phyloP scores from a whole-genome alignment of 1,284 basidiomycete genomes.

The Apiotrichum gracile region DNA sequence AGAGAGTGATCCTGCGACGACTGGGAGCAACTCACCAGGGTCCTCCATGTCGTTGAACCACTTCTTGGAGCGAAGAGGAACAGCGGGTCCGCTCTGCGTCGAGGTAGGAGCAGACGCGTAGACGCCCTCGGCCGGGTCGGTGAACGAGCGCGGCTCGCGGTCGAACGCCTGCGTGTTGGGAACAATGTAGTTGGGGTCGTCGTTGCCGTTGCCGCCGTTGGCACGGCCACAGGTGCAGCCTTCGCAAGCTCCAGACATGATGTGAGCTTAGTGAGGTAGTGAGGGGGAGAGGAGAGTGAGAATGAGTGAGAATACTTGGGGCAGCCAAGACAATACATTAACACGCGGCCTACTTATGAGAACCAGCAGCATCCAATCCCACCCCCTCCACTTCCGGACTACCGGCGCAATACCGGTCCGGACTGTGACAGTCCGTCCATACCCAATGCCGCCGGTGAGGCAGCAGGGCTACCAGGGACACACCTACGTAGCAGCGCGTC shows the following conservation, averaged over 20 bases:
- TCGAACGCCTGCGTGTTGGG: slow-evolving; percentile 2
- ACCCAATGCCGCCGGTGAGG: too few species aligned
- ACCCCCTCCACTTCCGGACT: too few species aligned
- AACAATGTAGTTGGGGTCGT: slow-evolving; percentile 2
- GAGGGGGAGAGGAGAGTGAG: not conserved
- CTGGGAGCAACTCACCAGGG: slow-evolving; percentile 21
- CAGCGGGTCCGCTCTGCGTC: slow-evolving; percentile 31
- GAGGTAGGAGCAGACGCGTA: slow-evolving; percentile 11
- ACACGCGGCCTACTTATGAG: too few species aligned
- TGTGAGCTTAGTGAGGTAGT: not conserved
- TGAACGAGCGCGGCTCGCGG: slow-evolving; percentile 32
- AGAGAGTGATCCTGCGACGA: not conserved
- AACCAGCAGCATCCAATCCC: too few species aligned
- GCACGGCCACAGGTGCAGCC: slow-evolving; percentile 31
- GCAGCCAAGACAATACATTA: too few species aligned
- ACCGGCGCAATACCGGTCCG: too few species aligned
- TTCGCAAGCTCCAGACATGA: slow-evolving; percentile 20
- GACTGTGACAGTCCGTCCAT: too few species aligned
- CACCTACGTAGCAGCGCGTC: too few species aligned
- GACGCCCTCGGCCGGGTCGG: slow-evolving; percentile 28
- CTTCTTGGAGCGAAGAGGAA: slow-evolving; percentile 38
- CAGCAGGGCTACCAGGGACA: too few species aligned
- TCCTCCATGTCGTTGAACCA: slow-evolving; percentile 42
- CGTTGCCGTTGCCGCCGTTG: not conserved
- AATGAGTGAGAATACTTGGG: not conserved